Evolutionary conservation across 345 rosid species (phyloP), one percentile per base, ranked within the genome.

Genomic region (Citrus trifoliata): DNA sequence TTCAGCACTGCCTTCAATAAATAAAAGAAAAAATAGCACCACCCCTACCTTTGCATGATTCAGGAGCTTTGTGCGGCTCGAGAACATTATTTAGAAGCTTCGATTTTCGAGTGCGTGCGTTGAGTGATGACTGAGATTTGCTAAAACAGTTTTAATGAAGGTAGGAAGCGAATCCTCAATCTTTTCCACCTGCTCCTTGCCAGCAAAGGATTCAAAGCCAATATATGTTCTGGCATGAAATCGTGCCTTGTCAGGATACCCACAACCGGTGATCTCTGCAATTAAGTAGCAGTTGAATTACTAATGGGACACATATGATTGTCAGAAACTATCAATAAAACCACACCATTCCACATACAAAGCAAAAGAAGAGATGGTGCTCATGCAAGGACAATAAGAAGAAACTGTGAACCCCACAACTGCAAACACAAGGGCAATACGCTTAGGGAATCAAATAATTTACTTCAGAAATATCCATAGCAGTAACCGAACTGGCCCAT

Each of bases 181-280:
- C 94, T 88, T 80, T 92, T 93, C 97, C 98, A 92, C 83, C 85
- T 89, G 83, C 90, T 86, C 55, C 81, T 79, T 10, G 59, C 68
- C 61, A 88, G 86, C 28, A 83, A 48, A 1, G 98, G 98, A 78
- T 90, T 93, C 89, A 93, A 78, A 72, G 86, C 88, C 83, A 92
- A 75, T 78, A 92, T 79, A 79, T 96, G 98, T 83, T 87, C 95
- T 1, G 94, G 89, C 97, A 93, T 95, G 93, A 95, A 95, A 83
- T 93, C 99, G 28, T 93, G 98, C 86, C 97, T 85, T 9, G 99
- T 92, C 73, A 95, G 74, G 82, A 95, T 90, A 25, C 98, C 98
- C 74, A 90, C 94, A 37, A 93, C 87, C 3, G 98, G 96, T 21
- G 90, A 84, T 78, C 93, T 86, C 98, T 93, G 92, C 87, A 88